These are phyloP conservation scores for Actinomucor elegans DNA, from an alignment of 371 early-diverging fungal species.

Conservation along the genomic window DNA sequence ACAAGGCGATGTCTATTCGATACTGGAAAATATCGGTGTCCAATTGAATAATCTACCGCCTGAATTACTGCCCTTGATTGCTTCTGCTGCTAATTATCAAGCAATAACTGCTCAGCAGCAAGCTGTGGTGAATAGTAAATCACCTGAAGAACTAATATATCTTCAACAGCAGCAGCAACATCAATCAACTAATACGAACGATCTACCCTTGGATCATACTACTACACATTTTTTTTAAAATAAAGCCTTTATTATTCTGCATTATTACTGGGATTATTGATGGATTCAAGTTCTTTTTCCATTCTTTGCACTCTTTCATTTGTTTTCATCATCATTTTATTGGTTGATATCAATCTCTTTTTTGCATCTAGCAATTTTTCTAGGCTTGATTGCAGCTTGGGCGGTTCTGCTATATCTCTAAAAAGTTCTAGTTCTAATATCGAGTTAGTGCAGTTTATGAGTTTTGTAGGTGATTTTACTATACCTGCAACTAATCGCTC, in stretches of 20 bases:
- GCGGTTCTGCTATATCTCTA: conserved; percentile 52
- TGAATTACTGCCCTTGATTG: conserved; percentile 23
- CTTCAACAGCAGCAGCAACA: no score
- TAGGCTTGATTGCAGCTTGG: conserved; percentile 50
- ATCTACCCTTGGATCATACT: no score
- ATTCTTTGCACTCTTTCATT: conserved; percentile 51
- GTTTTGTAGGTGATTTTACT: not conserved
- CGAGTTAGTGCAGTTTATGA: no score
- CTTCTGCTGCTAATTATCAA: conserved; percentile 24
- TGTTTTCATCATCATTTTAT: conserved; percentile 45
- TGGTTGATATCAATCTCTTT: conserved; percentile 45
- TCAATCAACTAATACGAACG: no score
- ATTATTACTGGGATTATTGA: no score
- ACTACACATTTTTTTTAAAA: no score
- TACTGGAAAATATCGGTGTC: conserved; percentile 23
- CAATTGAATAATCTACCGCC: conserved; percentile 22
- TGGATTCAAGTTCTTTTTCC: conserved; percentile 25
- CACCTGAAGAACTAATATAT: no score
- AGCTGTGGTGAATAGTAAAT: not conserved
- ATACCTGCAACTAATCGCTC: conserved; percentile 57
- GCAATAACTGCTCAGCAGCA: conserved; percentile 3
- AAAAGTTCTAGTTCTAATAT: conserved; percentile 42
- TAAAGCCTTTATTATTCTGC: no score
- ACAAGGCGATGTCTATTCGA: conserved; percentile 14
- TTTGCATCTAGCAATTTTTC: conserved; percentile 51